Conservation (phyloP, 441 rosid species). For the Jatropha podagrica region DNA sequence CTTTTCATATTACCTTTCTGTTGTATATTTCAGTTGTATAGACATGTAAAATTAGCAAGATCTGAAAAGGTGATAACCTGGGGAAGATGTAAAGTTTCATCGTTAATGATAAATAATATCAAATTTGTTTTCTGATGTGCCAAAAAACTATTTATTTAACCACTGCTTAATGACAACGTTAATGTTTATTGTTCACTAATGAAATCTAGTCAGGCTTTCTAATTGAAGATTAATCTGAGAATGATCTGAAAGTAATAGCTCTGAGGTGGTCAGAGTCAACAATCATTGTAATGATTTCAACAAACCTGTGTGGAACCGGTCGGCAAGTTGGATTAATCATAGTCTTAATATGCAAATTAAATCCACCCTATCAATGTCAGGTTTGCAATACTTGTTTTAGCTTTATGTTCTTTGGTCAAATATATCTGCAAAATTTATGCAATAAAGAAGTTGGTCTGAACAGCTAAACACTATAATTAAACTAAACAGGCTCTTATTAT, state of each 20-base stretch:
- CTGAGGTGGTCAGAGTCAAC: constrained; percentile 18
- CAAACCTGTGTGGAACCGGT: neutral
- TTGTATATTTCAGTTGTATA: constrained; percentile 9
- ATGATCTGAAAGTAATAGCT: constrained; percentile 10
- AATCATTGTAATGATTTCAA: neutral
- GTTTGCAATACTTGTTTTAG: neutral
- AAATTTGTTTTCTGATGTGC: constrained; percentile 22
- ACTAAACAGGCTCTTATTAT: no score
- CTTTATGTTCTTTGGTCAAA: neutral
- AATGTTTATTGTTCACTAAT: constrained; percentile 7
- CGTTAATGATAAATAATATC: constrained; percentile 3
- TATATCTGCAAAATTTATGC: neutral
- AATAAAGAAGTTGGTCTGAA: neutral
- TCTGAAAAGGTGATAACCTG: constrained; percentile 25
- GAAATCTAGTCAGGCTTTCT: constrained; percentile 18
- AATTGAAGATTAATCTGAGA: constrained; percentile 12
- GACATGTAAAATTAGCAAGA: constrained; percentile 3
- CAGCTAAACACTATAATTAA: no score
- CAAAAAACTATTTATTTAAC: constrained; percentile 12
- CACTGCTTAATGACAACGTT: constrained; percentile 4
- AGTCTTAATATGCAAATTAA: neutral
- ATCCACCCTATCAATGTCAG: neutral
- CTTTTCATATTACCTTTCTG: constrained; percentile 8
- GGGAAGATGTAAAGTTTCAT: constrained; percentile 24
- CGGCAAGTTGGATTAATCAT: neutral